Evolutionary conservation across 768 basidiomycete species (phyloP), one percentile per base, ranked within the genome.

Genomic region (Xerocomellus amylosporus): DNA sequence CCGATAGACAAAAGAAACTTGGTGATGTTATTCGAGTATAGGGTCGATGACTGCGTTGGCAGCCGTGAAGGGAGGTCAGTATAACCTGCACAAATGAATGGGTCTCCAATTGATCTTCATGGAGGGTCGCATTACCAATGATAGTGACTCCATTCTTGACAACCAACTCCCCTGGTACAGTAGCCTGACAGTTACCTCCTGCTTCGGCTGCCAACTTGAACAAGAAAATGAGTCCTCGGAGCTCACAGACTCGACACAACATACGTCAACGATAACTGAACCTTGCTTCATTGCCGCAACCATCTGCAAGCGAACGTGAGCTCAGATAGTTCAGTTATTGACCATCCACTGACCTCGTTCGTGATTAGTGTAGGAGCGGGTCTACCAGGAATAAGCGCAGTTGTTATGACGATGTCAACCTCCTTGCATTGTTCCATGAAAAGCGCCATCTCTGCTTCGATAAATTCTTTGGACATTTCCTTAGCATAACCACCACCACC

Each of bases 281-380:
- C 92, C 92, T 73, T 89, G 90, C 62, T 89, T 93, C 92, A 94
- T 93, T n/a, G 85, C 87, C 38, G 85, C 81, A 14, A 94, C 79
- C 88, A 93, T 93, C 75, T 79, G 49, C 9, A 54, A 30, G 53
- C 3, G 37, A 40, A 20, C 30, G 28, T 69, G 36, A 70, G 47
- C 30, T 31, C 14, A 15, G 37, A 46, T 30, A 20, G 8, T n/a
- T 36, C 4, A 9, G 30, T 24, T 9, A 17, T 33, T 41, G 13
- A 26, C 15, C 5, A 30, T 45, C 30, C 15, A 57, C 70, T 38
- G 24, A 72, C 77, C 67, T 90, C 87, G 57, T 84, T 77, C 6
- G 85, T 89, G 64, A 94, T 91, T 41, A 94, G 69, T 66, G 85
- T 93, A 0, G 92, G 92, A 2, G 92, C 92, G 9, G 88, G 89